These are phyloP conservation scores for Sideroxylon spinosum DNA, from an alignment of 179 eudicot genomes.

Conservation along the genomic window DNA sequence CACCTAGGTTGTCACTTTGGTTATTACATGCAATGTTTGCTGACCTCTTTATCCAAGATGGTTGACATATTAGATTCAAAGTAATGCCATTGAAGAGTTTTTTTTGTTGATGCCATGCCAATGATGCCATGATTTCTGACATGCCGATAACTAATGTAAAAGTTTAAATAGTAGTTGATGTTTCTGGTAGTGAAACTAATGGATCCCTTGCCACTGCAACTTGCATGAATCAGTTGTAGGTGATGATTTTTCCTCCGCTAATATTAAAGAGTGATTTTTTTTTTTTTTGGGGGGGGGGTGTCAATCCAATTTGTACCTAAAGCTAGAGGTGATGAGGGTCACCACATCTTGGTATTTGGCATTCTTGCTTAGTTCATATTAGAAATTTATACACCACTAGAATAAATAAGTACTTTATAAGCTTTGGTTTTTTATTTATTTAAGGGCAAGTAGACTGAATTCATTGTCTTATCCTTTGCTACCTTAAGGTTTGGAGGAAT, in stretches of 20 bases:
- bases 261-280: neutral
- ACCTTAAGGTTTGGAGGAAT: neutral
- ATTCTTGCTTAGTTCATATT: neutral
- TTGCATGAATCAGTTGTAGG: slow-evolving; percentile 8
- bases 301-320: neutral
- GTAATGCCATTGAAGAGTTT: neutral
- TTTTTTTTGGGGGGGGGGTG: neutral
- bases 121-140: neutral
- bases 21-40: neutral
- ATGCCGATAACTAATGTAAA: neutral
- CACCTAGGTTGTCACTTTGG: neutral
- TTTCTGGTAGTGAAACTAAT: neutral
- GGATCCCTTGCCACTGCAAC: neutral
- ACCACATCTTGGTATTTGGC: neutral
- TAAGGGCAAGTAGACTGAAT: neutral
- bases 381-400: neutral
- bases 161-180: neutral
- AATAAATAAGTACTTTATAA: neutral
- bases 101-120: neutral
- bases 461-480: neutral
- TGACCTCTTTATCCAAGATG: neutral
- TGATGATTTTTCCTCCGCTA: slow-evolving; percentile 1
- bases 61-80: neutral
- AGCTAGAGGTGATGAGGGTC: neutral
- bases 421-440: neutral